phyloP scores from a whole-genome alignment of 2,329 filamentous ascomycete species.

The Dendrostoma leiphaemia region DNA sequence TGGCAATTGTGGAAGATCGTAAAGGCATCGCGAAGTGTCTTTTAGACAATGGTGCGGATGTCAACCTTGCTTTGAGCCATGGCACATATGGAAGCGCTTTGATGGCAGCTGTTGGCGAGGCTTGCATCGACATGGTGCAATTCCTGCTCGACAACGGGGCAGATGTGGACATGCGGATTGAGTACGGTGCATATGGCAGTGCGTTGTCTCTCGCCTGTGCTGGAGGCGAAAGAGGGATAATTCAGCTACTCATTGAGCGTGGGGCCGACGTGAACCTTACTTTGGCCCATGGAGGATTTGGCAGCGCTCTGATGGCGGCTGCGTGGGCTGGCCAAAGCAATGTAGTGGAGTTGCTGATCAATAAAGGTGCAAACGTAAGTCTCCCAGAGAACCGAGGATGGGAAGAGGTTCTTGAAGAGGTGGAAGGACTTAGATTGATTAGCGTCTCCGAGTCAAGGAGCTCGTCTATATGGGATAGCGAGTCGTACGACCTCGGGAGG shows the following conservation, averaged over 20 bases:
- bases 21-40: neutral
- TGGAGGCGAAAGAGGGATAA: neutral
- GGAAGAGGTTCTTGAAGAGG: neutral
- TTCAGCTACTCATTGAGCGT: neutral
- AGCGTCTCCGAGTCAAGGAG: neutral
- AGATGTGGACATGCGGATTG: neutral
- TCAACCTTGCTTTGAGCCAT: neutral
- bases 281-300: neutral
- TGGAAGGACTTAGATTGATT: neutral
- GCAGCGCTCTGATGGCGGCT: neutral
- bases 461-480: too few relatives aligned
- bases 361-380: neutral
- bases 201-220: neutral
- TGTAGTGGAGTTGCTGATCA: neutral
- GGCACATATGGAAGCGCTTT: neutral
- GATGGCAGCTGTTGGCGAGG: too few relatives aligned
- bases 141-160: neutral
- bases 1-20: neutral
- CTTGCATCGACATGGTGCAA: neutral
- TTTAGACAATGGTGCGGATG: neutral
- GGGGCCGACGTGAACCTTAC: neutral
- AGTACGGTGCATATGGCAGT: neutral
- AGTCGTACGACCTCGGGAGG: neutral
- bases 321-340: neutral
- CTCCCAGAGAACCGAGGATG: neutral